Percentiles rank a stretch among this genome's conserved stretches.
Evolutionary conservation across 352 stramenopile species (phyloP).

Genomic region (Globisporangium spinosum): DNA sequence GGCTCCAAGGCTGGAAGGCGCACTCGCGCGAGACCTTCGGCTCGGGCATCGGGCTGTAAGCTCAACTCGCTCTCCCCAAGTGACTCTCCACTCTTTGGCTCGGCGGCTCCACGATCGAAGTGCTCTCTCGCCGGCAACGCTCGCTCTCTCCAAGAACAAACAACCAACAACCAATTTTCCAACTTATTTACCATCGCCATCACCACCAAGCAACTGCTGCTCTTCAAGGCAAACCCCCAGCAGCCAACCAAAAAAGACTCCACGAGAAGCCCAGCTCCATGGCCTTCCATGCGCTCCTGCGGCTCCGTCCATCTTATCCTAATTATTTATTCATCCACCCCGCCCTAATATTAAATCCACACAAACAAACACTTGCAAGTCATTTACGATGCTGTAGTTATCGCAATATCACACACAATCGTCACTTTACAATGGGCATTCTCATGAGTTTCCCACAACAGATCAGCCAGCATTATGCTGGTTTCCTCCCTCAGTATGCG

Average conservation of each 20-base stretch:
- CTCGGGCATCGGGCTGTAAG: constrained; percentile 60
- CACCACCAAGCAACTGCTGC: not conserved
- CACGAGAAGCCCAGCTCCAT: not conserved
- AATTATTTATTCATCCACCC: constrained; percentile 7
- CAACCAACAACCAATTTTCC: not conserved
- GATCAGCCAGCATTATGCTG: not conserved
- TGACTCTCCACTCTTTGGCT: not conserved
- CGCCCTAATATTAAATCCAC: constrained; percentile 3
- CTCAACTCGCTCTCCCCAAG: not conserved
- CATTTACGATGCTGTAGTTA: not conserved
- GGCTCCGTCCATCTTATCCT: not conserved
- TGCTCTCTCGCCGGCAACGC: not conserved
- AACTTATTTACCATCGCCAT: constrained; percentile 5
- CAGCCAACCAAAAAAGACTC: not conserved
- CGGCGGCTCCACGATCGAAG: constrained; percentile 9
- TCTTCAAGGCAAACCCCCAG: constrained; percentile 1
- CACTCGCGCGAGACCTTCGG: constrained; percentile 75
- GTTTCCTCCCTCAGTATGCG: not conserved
- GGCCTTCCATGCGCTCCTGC: not conserved
- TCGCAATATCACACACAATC: not conserved
- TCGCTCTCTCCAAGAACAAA: not conserved
- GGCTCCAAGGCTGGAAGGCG: constrained; percentile 73
- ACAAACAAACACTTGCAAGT: not conserved
- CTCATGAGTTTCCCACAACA: not conserved
- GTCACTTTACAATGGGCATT: not conserved